A percentile compares a stretch with the other conserved stretches of the same genome.
Evolutionary conservation across 1,284 basidiomycete species (phyloP).

Genomic region (Rhodotorula sp.): DNA sequence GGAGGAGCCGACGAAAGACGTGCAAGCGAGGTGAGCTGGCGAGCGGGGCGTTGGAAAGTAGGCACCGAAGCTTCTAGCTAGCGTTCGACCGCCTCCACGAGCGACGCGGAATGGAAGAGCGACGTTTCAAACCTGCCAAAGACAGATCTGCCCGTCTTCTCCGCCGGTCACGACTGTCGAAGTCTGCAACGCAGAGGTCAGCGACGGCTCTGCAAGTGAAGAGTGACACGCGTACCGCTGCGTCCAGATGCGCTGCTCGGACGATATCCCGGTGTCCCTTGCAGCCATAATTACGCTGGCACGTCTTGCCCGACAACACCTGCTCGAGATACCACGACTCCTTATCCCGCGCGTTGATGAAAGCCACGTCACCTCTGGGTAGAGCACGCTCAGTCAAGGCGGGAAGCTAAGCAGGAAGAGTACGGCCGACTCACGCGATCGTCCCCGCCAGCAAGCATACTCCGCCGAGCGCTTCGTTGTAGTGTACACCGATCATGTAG

Average conservation of each 20-base stretch:
- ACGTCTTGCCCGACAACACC: background rate
- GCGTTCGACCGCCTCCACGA: background rate
- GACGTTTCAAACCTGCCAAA: constrained; percentile 32
- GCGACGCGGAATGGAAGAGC: background rate
- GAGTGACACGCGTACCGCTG: background rate
- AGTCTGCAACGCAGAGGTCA: background rate
- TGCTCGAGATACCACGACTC: constrained; percentile 40
- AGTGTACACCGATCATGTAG: constrained; percentile 35
- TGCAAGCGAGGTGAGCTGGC: no score
- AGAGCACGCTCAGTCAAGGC: no score
- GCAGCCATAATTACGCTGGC: constrained; percentile 1
- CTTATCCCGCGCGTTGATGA: constrained; percentile 36
- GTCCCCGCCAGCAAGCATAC: constrained; percentile 38
- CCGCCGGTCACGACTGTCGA: constrained; percentile 38
- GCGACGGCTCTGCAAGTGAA: no score
- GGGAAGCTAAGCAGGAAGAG: background rate
- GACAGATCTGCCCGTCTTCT: constrained; percentile 40
- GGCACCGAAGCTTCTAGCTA: background rate
- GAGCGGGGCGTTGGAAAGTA: no score
- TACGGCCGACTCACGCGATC: constrained; percentile 23
- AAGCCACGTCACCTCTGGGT: constrained; percentile 36
- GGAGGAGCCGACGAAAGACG: no score
- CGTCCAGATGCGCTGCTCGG: constrained; percentile 35
- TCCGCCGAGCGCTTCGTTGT: constrained; percentile 33
- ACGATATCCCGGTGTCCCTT: constrained; percentile 42